A percentile compares a stretch with the other conserved stretches of the same genome.
phyloP scores from a whole-genome alignment of 805 yeast species.

The Lachancea dasiensis region DNA sequence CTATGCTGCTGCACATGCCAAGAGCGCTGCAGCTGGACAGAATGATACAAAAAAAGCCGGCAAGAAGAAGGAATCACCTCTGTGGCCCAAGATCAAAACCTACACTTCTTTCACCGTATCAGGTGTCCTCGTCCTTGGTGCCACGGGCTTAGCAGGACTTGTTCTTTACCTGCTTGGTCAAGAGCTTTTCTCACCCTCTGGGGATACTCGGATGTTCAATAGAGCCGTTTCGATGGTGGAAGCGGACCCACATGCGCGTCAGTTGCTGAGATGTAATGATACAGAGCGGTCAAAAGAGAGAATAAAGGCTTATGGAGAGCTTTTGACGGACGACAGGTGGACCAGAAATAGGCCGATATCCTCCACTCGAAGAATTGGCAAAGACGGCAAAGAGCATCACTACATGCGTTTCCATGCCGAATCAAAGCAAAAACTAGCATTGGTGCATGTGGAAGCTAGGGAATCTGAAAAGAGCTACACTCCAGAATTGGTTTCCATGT shows the following conservation, averaged over 20 bases:
- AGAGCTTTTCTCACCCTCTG: constrained; percentile 81
- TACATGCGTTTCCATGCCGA: constrained; percentile 84
- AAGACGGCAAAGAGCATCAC: constrained; percentile 74
- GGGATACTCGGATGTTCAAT: constrained; percentile 87
- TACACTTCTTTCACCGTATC: constrained; percentile 59
- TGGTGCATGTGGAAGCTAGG: constrained; percentile 75
- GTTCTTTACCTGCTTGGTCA: constrained; percentile 70
- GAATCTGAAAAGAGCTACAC: constrained; percentile 53
- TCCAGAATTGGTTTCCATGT: constrained; percentile 66
- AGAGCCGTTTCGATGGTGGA: constrained; percentile 76
- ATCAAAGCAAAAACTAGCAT: constrained; percentile 56
- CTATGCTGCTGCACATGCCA: constrained; percentile 1
- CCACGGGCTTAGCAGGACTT: constrained; percentile 59
- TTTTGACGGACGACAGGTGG: constrained; percentile 63
- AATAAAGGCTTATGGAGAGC: constrained; percentile 79
- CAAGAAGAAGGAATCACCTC: constrained; percentile 30
- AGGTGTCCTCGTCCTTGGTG: constrained; percentile 58
- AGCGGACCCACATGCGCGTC: constrained; percentile 54
- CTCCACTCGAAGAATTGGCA: constrained; percentile 58
- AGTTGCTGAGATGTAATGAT: constrained; percentile 45
- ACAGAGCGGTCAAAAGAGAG: constrained; percentile 42
- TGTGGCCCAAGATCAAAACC: constrained; percentile 45
- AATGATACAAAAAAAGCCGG: constrained; percentile 2
- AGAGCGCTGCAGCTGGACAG: not conserved
- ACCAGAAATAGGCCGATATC: constrained; percentile 82